These are phyloP conservation scores for Durusdinium trenchii DNA, from an alignment of 73 alveolate genomes.

Conservation along the genomic window DNA sequence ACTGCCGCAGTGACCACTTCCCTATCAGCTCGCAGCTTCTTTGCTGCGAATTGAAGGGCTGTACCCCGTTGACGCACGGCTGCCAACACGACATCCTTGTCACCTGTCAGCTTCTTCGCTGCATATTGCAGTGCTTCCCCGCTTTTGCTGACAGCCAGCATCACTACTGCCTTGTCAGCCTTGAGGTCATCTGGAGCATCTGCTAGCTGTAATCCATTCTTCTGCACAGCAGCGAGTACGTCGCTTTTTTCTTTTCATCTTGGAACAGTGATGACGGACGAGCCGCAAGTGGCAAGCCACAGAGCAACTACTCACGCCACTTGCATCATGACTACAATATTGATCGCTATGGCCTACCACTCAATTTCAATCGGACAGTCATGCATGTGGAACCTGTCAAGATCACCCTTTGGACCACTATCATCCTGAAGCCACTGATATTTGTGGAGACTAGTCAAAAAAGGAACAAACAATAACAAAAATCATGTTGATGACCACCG, in stretches of 20 bases:
- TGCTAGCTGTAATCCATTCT: neutral
- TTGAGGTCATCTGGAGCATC: neutral
- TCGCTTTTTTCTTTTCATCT: neutral
- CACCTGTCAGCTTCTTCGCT: neutral
- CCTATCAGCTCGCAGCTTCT: neutral
- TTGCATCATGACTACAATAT: no score
- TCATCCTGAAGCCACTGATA: no score
- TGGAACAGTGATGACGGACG: neutral
- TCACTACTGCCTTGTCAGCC: slow-evolving; percentile 33
- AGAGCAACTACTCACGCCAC: neutral
- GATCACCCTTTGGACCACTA: no score
- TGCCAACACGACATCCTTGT: slow-evolving; percentile 22
- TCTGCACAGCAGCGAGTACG: slow-evolving; percentile 41
- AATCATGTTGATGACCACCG: no score
- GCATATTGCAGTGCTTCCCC: neutral
- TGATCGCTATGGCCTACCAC: no score
- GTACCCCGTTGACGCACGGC: slow-evolving; percentile 1
- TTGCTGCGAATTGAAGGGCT: slow-evolving; percentile 37
- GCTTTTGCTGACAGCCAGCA: neutral
- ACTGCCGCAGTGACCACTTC: slow-evolving; percentile 51
- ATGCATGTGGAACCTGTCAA: no score
- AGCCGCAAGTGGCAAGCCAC: neutral
- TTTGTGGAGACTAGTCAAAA: no score
- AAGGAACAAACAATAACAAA: no score
- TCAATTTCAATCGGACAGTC: no score